Evolutionary conservation across 495 filamentous ascomycete genomes (phyloP), one percentile per base, ranked within the genome.

Genomic region (Apiosordaria backusii): DNA sequence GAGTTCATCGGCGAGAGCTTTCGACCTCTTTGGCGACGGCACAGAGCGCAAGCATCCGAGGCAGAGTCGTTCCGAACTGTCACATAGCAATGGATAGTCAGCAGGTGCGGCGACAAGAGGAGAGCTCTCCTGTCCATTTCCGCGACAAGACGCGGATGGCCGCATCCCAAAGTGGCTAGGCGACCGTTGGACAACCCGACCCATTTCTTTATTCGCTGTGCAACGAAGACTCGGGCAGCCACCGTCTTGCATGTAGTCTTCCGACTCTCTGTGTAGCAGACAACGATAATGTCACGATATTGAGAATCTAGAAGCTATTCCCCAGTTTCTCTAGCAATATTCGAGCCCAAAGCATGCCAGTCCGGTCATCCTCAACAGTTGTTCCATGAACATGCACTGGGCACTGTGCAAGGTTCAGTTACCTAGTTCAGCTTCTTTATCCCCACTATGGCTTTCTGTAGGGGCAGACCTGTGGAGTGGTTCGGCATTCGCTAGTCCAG

Each of bases 111-210:
- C 24, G 57, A 59, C 57, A 18, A 59, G 57, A 29, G 26, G 57
- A 2, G 23, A 23, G 57, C 19, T 57, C 57, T 23, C 13, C 35
- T 45, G 24, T 59, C 23, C 24, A 59, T 59, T 59, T 25, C n/a
- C n/a, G 52, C 52, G 52, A 55, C 52, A 19, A 55, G 10, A 55
- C 23, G 63, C 24, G 64, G 64, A 65, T 59, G 29, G 57, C 57
- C n/a, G 54, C 35, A 40, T 53, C 57, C 64, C 57, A 54, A 63
- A 52, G 1, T 24, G 59, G 59, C 59, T 61, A 61, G 59, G 57
- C 59, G 25, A 27, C 59, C 59, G 59, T 61, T 61, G 26, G 22
- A 21, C 53, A 55, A 55, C 19, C 18, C 1, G 53, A 24, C 18
- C 53, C 53, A 24, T 15, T 55, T 55, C 53, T 45, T 13, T 45